Percentiles rank a stretch among this genome's conserved stretches.
Conservation (phyloP, 2,329 filamentous ascomycete genomes). For the Microdochium nivale region DNA sequence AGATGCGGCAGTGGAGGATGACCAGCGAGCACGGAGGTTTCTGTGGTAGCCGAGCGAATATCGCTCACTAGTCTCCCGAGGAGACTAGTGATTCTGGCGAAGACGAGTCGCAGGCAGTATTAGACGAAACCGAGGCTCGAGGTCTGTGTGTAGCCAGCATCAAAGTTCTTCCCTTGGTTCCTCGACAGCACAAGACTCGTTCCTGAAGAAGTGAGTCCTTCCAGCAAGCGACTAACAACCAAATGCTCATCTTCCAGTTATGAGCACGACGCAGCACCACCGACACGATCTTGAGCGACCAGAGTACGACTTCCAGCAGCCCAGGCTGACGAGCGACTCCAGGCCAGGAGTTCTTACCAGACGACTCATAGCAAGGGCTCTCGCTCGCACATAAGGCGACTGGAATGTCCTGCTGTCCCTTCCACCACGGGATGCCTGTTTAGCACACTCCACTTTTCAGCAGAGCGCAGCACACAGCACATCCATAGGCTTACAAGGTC, state of each 20-base stretch:
- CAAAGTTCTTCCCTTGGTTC: conserved; percentile 33
- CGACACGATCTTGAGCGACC: conserved; percentile 29
- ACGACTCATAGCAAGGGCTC: conserved; percentile 63
- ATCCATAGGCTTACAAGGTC: conserved; percentile 50
- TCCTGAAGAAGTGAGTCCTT: conserved; percentile 9
- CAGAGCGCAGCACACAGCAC: conserved; percentile 27
- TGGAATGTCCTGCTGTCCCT: conserved; percentile 45
- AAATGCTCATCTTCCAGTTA: conserved; percentile 18
- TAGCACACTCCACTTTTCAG: conserved; percentile 40
- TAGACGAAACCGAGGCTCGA: conserved; percentile 25
- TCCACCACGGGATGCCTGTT: conserved; percentile 33
- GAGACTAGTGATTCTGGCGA: conserved; percentile 36
- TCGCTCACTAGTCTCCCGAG: conserved; percentile 24
- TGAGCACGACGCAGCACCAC: conserved; percentile 12
- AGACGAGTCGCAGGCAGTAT: conserved; percentile 9
- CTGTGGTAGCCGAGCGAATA: conserved; percentile 34
- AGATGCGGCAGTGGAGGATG: conserved; percentile 21
- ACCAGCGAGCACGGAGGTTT: conserved; percentile 30
- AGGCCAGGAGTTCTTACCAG: conserved; percentile 63
- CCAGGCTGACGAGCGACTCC: conserved; percentile 68
- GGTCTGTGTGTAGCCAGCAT: conserved; percentile 41
- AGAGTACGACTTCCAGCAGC: conserved; percentile 54
- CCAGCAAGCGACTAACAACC: conserved; percentile 14
- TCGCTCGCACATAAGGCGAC: conserved; percentile 45
- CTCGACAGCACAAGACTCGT: conserved; percentile 14